A percentile compares a stretch with the other conserved stretches of the same genome.
phyloP scores from a whole-genome alignment of 768 basidiomycete species.

The Russula foetens region DNA sequence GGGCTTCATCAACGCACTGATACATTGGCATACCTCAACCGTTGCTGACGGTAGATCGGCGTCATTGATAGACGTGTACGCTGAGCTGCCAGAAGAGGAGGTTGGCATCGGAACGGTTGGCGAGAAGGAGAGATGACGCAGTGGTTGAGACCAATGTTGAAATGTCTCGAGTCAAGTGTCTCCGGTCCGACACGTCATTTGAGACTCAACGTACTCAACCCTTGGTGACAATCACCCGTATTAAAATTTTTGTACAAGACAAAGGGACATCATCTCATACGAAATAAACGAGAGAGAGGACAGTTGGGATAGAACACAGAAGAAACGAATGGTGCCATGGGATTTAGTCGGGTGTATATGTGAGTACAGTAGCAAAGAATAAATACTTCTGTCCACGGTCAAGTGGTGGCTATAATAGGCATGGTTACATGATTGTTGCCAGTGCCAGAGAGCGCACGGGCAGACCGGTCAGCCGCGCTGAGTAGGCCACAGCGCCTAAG shows the following conservation, averaged over 20 bases:
- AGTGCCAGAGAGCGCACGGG: no score
- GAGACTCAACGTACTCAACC: no score
- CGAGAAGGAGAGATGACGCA: no score
- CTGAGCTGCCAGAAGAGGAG: background rate
- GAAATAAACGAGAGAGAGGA: background rate
- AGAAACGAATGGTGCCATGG: background rate
- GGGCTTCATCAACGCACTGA: background rate
- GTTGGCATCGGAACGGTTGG: background rate
- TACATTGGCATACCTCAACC: background rate
- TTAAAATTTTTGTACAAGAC: no score
- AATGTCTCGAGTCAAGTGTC: no score
- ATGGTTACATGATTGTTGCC: background rate
- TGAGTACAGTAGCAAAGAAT: background rate
- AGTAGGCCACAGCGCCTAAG: slow-evolving; percentile 29
- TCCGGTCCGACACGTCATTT: no score
- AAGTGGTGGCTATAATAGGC: background rate
- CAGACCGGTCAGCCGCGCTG: no score
- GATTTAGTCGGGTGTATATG: background rate
- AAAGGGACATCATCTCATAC: no score
- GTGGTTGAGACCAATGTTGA: no score
- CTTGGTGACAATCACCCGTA: no score
- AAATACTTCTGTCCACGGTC: background rate
- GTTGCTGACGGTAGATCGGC: background rate
- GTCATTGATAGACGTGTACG: background rate
- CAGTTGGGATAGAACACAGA: background rate